Conservation (phyloP, 2,329 filamentous ascomycete species). For the Harringtonia lauricola region DNA sequence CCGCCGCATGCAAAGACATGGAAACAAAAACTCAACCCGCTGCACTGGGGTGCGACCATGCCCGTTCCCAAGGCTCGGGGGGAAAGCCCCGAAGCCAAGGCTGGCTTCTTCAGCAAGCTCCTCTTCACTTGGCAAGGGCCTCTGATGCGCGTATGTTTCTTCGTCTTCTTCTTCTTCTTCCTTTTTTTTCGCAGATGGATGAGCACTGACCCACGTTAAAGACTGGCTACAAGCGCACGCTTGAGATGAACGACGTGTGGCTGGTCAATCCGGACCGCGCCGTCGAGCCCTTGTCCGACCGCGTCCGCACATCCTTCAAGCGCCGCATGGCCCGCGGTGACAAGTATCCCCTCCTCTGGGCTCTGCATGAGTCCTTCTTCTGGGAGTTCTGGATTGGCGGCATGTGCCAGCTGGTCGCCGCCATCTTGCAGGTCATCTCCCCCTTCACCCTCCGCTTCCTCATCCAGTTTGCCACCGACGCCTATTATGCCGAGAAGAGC, state of each 20-base stretch:
- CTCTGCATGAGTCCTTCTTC: constrained; percentile 78
- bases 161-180: too few species aligned
- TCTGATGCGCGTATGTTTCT: constrained; percentile 62
- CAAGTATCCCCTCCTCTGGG: constrained; percentile 64
- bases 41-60: constrained; percentile 47
- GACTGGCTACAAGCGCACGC: constrained; percentile 73
- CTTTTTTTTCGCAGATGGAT: too few species aligned
- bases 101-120: constrained; percentile 61
- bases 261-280: constrained; percentile 71
- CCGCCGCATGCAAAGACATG: constrained; percentile 38
- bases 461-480: constrained; percentile 73
- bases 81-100: constrained; percentile 58
- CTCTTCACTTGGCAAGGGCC: constrained; percentile 88
- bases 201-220: too few species aligned
- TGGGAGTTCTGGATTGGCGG: constrained; percentile 79
- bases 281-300: constrained; percentile 57
- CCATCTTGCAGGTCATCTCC: constrained; percentile 67
- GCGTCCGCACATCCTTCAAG: constrained; percentile 57
- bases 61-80: constrained; percentile 41
- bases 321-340: constrained; percentile 55
- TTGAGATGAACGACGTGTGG: constrained; percentile 84
- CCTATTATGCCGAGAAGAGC: constrained; percentile 52
- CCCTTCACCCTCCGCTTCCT: constrained; percentile 80
- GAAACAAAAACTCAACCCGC: constrained; percentile 50
- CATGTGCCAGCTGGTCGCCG: constrained; percentile 61